Evolutionary conservation across 208 protist genomes (phyloP).

Genomic region (Vickermania spadyakhi): DNA sequence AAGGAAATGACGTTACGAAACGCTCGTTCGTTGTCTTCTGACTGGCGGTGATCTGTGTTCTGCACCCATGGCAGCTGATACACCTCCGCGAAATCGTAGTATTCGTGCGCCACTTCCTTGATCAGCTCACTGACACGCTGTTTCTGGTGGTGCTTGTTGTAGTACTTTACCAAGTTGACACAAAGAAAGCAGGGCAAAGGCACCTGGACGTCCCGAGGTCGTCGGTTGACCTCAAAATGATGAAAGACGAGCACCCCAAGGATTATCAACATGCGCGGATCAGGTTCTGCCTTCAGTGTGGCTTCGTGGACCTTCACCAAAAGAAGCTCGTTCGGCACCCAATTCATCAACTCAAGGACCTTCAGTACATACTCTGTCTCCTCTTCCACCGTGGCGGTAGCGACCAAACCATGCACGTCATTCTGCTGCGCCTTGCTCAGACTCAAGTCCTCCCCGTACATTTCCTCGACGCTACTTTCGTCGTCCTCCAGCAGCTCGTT

Average conservation of each 20-base stretch:
- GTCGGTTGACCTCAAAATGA: slow-evolving; percentile 4
- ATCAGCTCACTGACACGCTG: slow-evolving; percentile 36
- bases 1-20: slow-evolving; percentile 38
- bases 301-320: slow-evolving; percentile 14
- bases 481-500: slow-evolving; percentile 24
- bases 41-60: slow-evolving; percentile 9
- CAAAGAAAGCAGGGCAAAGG: neutral
- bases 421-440: neutral
- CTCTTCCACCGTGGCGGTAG: slow-evolving; percentile 25
- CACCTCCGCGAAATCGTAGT: slow-evolving; percentile 31
- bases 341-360: slow-evolving; percentile 39
- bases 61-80: slow-evolving; percentile 23
- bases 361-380: slow-evolving; percentile 54
- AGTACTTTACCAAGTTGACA: neutral
- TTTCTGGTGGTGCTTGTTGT: slow-evolving; percentile 11
- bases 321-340: slow-evolving; percentile 40
- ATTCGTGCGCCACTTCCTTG: slow-evolving; percentile 31
- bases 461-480: neutral
- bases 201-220: neutral
- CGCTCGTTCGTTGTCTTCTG: slow-evolving; percentile 3
- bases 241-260: slow-evolving; percentile 19
- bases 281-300: neutral
- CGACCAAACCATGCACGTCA: slow-evolving; percentile 5
- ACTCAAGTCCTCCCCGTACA: slow-evolving; percentile 4
- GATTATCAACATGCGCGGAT: neutral